Percentiles rank a stretch among this genome's conserved stretches.
Conservation (phyloP, 1,284 basidiomycete genomes). For the Heterobasidion occidentale region DNA sequence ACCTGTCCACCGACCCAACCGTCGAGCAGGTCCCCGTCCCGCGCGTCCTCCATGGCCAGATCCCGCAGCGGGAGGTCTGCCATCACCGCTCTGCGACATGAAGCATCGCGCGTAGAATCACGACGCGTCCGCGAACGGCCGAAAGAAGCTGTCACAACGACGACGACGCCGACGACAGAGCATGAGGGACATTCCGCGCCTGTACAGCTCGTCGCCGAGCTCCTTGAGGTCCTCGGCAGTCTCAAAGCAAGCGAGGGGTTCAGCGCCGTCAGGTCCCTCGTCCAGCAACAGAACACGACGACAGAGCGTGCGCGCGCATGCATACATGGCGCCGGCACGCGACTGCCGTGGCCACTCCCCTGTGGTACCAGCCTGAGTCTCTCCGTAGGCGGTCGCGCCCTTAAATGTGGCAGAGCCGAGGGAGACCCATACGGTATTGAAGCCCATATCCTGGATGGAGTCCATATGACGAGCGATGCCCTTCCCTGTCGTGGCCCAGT, state of each 20-base stretch:
- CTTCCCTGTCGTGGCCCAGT: slow-evolving; percentile 77
- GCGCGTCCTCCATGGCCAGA: slow-evolving; percentile 59
- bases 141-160: slow-evolving; percentile 40
- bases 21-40: slow-evolving; percentile 54
- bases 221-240: slow-evolving; percentile 64
- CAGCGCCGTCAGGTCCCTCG: slow-evolving; percentile 52
- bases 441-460: slow-evolving; percentile 73
- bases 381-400: slow-evolving; percentile 51
- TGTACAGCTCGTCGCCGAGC: slow-evolving; percentile 58
- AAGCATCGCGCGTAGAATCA: slow-evolving; percentile 63
- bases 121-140: slow-evolving; percentile 23
- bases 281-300: slow-evolving; percentile 39
- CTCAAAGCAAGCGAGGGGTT: slow-evolving; percentile 57
- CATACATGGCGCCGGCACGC: not conserved
- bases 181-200: slow-evolving; percentile 73
- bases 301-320: not conserved
- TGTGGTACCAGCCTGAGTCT: slow-evolving; percentile 46
- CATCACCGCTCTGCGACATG: slow-evolving; percentile 77
- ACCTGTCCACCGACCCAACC: no score
- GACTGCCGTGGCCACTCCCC: slow-evolving; percentile 14
- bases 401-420: slow-evolving; percentile 70
- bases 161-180: slow-evolving; percentile 73
- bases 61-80: slow-evolving; percentile 64
- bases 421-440: slow-evolving; percentile 69
- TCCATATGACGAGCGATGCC: slow-evolving; percentile 70